Percentiles rank a stretch among this genome's conserved stretches.
These are phyloP conservation scores for Coemansia reversa DNA, from an alignment of 192 early-diverging fungal species.

Conservation along the genomic window DNA sequence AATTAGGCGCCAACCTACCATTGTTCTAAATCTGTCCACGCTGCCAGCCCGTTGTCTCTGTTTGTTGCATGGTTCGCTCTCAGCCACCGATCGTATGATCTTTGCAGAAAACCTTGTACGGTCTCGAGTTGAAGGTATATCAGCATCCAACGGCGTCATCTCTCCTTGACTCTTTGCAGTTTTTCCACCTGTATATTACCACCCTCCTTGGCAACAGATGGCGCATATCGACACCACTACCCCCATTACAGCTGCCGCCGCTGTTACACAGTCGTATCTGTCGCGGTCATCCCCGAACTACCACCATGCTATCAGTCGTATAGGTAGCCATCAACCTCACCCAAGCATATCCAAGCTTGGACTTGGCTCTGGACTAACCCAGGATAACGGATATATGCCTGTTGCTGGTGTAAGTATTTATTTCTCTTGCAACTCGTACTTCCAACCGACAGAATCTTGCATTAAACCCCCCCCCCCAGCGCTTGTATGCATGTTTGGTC, in stretches of 20 bases:
- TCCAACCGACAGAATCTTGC: too few species aligned
- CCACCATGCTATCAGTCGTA: conserved; percentile 13
- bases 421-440: too few species aligned
- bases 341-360: conserved; percentile 10
- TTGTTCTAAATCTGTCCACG: conserved; percentile 9
- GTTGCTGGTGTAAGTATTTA: conserved; percentile 29
- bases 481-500: too few species aligned
- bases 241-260: too few species aligned
- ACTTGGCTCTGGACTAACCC: conserved; percentile 25
- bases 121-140: neutral
- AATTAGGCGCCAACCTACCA: neutral
- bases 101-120: neutral
- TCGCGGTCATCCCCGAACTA: conserved; percentile 24
- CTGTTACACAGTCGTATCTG: conserved; percentile 21
- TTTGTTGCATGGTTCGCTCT: neutral
- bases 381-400: conserved; percentile 3
- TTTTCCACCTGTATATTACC: neutral
- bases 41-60: neutral
- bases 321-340: conserved; percentile 23
- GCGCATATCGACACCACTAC: conserved; percentile 32
- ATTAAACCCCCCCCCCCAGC: too few species aligned
- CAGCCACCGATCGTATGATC: conserved; percentile 4
- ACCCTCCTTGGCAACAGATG: conserved; percentile 13
- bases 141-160: neutral
- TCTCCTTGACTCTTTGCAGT: neutral